These are phyloP conservation scores for Suillus discolor DNA, from an alignment of 768 basidiomycete species.

Conservation along the genomic window DNA sequence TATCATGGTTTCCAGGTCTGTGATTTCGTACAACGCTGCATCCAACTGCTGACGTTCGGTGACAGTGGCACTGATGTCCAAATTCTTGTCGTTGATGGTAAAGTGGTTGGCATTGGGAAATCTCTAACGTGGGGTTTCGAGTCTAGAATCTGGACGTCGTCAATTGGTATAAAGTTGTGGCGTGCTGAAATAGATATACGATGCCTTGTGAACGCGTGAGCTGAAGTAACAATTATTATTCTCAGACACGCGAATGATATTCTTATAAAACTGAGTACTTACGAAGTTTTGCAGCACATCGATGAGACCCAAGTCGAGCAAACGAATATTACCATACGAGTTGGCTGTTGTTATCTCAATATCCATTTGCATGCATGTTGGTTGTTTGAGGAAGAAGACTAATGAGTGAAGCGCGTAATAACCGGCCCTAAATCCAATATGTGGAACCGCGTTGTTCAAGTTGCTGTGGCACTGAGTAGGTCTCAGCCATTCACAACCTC, in stretches of 20 bases:
- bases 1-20: conserved; percentile 13
- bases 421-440: conserved; percentile 6
- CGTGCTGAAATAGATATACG: neutral
- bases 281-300: neutral
- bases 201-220: neutral
- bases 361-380: neutral
- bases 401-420: neutral
- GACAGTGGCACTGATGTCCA: conserved; percentile 16
- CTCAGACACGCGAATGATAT: neutral
- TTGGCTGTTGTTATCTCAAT: neutral
- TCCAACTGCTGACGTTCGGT: conserved; percentile 21
- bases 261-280: neutral
- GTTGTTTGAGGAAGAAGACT: neutral
- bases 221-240: neutral
- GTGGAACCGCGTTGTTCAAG: conserved; percentile 6
- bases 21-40: conserved; percentile 17
- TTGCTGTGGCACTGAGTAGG: neutral
- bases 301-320: neutral
- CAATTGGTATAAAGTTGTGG: neutral
- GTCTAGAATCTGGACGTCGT: conserved; percentile 12
- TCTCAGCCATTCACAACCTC: neutral
- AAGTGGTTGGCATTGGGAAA: conserved; percentile 10
- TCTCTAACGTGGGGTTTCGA: conserved; percentile 22
- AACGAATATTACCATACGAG: neutral
- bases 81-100: neutral